Conservation (phyloP, 1,284 basidiomycete genomes). For the Paramarasmius palmivorus region DNA sequence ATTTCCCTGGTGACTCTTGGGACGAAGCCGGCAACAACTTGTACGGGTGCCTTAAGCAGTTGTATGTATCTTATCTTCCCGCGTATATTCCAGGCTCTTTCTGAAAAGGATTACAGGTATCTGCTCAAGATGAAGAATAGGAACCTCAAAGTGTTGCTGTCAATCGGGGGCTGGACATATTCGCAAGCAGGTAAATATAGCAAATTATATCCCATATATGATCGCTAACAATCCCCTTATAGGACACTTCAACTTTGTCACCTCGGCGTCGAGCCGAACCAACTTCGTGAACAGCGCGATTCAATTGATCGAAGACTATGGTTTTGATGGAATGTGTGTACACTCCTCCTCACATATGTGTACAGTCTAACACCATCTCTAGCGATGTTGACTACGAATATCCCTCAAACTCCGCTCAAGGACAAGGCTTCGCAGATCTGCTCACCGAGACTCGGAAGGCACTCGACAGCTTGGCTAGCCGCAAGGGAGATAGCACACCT, state of each 20-base stretch:
- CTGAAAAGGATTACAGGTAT: slow-evolving; percentile 11
- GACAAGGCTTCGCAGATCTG: slow-evolving; percentile 60
- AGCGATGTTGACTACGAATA: slow-evolving; percentile 77
- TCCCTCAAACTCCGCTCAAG: slow-evolving; percentile 49
- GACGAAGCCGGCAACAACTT: slow-evolving; percentile 70
- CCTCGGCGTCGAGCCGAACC: slow-evolving; percentile 51
- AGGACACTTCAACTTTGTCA: slow-evolving; percentile 68
- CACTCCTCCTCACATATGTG: not conserved
- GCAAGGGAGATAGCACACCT: slow-evolving; percentile 60
- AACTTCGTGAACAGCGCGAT: slow-evolving; percentile 77
- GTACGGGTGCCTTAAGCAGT: slow-evolving; percentile 87
- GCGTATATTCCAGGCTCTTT: slow-evolving; percentile 28
- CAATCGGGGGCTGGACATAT: slow-evolving; percentile 78
- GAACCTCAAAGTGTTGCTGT: slow-evolving; percentile 77
- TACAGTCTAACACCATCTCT: not conserved
- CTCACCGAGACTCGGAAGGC: slow-evolving; percentile 56
- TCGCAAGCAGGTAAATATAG: slow-evolving; percentile 48
- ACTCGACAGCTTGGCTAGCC: slow-evolving; percentile 48
- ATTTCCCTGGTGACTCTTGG: slow-evolving; percentile 64
- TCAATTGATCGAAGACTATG: slow-evolving; percentile 80
- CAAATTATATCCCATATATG: not conserved
- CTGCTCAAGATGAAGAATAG: slow-evolving; percentile 76
- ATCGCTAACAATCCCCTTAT: not conserved
- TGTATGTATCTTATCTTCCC: slow-evolving; percentile 31
- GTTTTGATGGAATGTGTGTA: slow-evolving; percentile 81